A percentile compares a stretch with the other conserved stretches of the same genome.
Conservation (phyloP, 2,329 filamentous ascomycete species). For the Penicillium oxalicum region DNA sequence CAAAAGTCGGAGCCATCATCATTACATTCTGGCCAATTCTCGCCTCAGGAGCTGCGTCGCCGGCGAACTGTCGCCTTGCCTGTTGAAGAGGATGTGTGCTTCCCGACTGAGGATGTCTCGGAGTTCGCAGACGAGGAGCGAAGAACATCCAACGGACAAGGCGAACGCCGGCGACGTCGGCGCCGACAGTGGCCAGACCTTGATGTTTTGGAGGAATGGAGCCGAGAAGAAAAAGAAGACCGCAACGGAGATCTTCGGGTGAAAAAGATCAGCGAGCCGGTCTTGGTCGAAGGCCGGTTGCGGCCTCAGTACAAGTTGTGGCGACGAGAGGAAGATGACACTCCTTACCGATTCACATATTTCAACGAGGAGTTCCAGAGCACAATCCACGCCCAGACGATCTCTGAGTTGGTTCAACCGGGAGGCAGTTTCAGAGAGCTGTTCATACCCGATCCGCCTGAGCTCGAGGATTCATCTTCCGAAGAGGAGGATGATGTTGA, state of each 20-base stretch:
- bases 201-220: constrained; percentile 80
- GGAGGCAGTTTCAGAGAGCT: constrained; percentile 79
- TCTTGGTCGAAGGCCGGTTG: constrained; percentile 83
- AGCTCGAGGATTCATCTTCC: constrained; percentile 67
- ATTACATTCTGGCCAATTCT: constrained; percentile 35
- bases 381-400: constrained; percentile 92
- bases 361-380: constrained; percentile 97
- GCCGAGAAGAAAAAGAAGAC: constrained; percentile 79
- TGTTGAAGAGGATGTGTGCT: constrained; percentile 85
- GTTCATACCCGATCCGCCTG: constrained; percentile 79
- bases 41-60: constrained; percentile 36
- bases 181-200: constrained; percentile 81
- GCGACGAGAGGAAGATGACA: constrained; percentile 83
- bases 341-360: constrained; percentile 92
- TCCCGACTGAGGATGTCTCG: constrained; percentile 71
- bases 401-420: constrained; percentile 84
- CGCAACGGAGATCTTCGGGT: constrained; percentile 74
- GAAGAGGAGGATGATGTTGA: constrained; percentile 50
- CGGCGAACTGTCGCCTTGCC: constrained; percentile 57
- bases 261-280: constrained; percentile 89
- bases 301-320: constrained; percentile 73
- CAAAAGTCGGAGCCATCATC: constrained; percentile 29
- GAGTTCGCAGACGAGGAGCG: constrained; percentile 72
- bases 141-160: constrained; percentile 42
- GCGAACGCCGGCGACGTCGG: constrained; percentile 51